Evolutionary conservation across 805 yeast species (phyloP), one percentile per base, ranked within the genome.

Genomic region (Cyberlindnera bimundalis): DNA sequence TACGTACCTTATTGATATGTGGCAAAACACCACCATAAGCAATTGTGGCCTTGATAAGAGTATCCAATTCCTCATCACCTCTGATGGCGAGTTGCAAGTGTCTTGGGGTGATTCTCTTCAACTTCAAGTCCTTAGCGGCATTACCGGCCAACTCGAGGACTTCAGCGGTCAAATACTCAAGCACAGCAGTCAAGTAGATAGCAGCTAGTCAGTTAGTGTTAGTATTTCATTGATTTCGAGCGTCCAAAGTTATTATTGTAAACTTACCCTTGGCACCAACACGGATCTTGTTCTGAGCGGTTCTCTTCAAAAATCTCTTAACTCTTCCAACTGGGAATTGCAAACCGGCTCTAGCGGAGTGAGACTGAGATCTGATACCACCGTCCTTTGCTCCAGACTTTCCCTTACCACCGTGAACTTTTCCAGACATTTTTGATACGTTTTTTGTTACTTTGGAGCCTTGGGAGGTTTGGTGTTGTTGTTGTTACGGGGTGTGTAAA

Each of bases 251-350:
- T 26, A n/a, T 26, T 18, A 7, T 28, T 4, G 31, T 18, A 10
- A 18, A 48, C 55, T 35, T 47, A 63, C 74, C 67, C 68, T 83
- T 67, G 64, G 84, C 78, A 44, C 96, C 96, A 35, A 88, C 95
- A 65, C 96, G 70, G 50, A 78, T 76, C 59, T 75, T 78, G 67
- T 86, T 87, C 62, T 87, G 93, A 16, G 96, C 95, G 51, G 84
- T 86, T 65, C 76, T 82, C 73, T 90, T 91, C 66, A 93, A 74
- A 64, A 89, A 91, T 73, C 99, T 81, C 78, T 93, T 91, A 56
- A 93, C 89, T 82, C 99, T 88, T 46, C 99, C 99, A 28, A 95
- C 98, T 37, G 99, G 99, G 71, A 93, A 93, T 64, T 84, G 93
- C 63, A 89, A 71, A 19, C 96, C 96, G 20, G 96, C 96, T 65